Percentiles rank a stretch among this genome's conserved stretches.
Conservation (phyloP, 352 stramenopile genomes). For the Pythium scleroteichum region DNA sequence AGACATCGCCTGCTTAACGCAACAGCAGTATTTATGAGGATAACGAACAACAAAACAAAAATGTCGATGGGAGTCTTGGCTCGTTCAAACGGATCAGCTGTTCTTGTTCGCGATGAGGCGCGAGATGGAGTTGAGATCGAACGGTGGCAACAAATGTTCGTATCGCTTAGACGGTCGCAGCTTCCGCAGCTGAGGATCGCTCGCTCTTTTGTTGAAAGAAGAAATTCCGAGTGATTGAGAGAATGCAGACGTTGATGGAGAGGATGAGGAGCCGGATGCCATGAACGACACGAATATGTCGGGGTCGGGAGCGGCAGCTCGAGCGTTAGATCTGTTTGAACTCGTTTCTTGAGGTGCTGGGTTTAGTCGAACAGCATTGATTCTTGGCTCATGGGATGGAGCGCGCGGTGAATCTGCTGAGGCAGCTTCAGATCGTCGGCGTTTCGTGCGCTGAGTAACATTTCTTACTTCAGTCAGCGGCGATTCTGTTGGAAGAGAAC, state of each 20-base stretch:
- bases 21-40: conserved; percentile 11
- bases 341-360: neutral
- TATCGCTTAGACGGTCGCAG: conserved; percentile 21
- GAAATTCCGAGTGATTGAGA: conserved; percentile 9
- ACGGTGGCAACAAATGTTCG: conserved; percentile 27
- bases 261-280: neutral
- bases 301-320: neutral
- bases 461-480: neutral
- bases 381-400: conserved; percentile 1
- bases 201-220: conserved; percentile 15
- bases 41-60: neutral
- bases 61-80: too few species aligned
- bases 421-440: neutral
- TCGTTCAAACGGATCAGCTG: neutral
- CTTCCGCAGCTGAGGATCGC: neutral
- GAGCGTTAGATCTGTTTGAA: too few species aligned
- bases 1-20: neutral
- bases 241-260: too few species aligned
- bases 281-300: conserved; percentile 5
- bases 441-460: conserved; percentile 14
- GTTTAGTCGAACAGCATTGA: conserved; percentile 2
- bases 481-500: neutral
- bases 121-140: conserved; percentile 17
- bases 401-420: neutral
- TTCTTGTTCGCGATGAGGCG: conserved; percentile 18